These are phyloP conservation scores for Cyberlindnera sargentensis DNA, from an alignment of 805 yeast genomes.

Conservation along the genomic window DNA sequence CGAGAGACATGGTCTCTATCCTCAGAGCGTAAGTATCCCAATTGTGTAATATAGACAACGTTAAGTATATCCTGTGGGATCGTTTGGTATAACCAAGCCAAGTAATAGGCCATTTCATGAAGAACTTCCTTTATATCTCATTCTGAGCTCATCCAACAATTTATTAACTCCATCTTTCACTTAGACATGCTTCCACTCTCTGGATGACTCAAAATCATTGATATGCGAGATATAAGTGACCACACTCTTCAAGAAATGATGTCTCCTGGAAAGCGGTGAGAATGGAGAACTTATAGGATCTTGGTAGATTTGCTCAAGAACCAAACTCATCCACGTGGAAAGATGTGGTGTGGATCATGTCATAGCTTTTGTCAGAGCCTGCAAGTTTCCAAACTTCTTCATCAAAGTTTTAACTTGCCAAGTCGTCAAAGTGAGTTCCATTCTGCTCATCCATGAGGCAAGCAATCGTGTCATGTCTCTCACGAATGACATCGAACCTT, in stretches of 20 bases:
- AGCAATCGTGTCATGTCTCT: constrained; percentile 25
- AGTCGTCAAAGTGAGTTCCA: constrained; percentile 14
- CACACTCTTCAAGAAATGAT: constrained; percentile 9
- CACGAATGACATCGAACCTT: constrained; percentile 21
- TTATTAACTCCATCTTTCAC: constrained; percentile 26
- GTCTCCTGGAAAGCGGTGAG: not conserved
- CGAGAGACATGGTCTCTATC: constrained; percentile 5
- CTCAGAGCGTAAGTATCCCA: constrained; percentile 34
- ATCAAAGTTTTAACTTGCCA: constrained; percentile 16
- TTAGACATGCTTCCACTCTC: constrained; percentile 20
- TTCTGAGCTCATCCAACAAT: constrained; percentile 18
- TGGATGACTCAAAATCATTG: constrained; percentile 32
- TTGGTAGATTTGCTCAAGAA: constrained; percentile 19
- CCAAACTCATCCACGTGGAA: constrained; percentile 26
- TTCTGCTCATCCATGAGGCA: constrained; percentile 19
- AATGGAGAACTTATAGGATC: constrained; percentile 5
- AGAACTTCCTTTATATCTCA: constrained; percentile 23
- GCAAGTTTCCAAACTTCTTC: constrained; percentile 27
- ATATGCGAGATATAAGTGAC: constrained; percentile 18
- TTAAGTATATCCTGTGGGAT: constrained; percentile 19
- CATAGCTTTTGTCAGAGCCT: constrained; percentile 13
- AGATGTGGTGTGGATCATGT: constrained; percentile 22
- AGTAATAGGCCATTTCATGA: constrained; percentile 16
- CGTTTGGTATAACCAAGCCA: constrained; percentile 4
- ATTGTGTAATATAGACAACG: constrained; percentile 38